These are phyloP conservation scores for Alternaria burnsii DNA, from an alignment of 2,329 filamentous ascomycete species.

Conservation along the genomic window DNA sequence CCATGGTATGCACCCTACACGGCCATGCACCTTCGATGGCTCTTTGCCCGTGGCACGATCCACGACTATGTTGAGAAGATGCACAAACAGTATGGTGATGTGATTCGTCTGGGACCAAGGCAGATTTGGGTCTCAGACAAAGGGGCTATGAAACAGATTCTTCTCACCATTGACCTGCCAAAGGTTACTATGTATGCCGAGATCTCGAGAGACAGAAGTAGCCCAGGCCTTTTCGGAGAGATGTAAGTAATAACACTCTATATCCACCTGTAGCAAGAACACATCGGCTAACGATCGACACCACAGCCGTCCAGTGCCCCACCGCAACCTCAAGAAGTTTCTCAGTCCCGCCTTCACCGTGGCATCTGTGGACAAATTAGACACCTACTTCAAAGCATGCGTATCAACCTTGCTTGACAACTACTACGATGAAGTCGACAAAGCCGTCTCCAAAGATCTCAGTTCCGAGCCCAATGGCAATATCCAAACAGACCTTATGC, in stretches of 20 bases:
- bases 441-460: background rate
- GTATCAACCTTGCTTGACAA: conserved; percentile 1
- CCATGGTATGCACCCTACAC: conserved; percentile 9
- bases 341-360: conserved; percentile 6
- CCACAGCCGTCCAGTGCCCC: background rate
- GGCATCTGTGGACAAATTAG: conserved; percentile 1
- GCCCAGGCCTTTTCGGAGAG: conserved; percentile 5
- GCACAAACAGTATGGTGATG: conserved; percentile 4
- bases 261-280: background rate
- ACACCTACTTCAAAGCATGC: conserved; percentile 8
- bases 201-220: conserved; percentile 6
- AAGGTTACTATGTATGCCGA: conserved; percentile 8
- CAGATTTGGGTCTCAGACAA: conserved; percentile 5
- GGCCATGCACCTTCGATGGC: conserved; percentile 9
- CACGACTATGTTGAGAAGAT: conserved; percentile 4
- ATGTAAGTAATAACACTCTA: background rate
- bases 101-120: conserved; percentile 4
- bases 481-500: conserved; percentile 5
- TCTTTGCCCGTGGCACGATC: conserved; percentile 6
- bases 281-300: background rate
- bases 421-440: conserved; percentile 7
- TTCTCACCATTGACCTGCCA: conserved; percentile 2
- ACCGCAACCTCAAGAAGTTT: conserved; percentile 3
- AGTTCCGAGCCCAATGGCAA: background rate
- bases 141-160: conserved; percentile 7